phyloP scores from a whole-genome alignment of 345 rosid species.

The Ceriops tagal region DNA sequence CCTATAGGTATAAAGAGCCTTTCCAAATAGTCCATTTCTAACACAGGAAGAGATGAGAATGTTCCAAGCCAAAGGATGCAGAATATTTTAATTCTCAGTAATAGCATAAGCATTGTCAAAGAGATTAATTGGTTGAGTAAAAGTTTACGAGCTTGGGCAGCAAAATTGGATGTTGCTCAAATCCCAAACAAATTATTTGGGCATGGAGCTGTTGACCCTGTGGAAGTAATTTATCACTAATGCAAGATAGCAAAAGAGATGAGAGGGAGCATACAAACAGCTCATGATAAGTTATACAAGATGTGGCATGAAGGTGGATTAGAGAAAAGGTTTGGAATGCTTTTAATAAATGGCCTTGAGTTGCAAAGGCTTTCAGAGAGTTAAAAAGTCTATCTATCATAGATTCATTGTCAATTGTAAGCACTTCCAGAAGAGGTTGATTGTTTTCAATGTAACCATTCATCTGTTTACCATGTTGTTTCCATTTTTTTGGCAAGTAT shows the following conservation, averaged over 20 bases:
- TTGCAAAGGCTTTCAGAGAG: constrained; percentile 37
- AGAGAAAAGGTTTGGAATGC: constrained; percentile 41
- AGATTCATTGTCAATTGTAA: constrained; percentile 13
- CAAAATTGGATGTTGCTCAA: constrained; percentile 48
- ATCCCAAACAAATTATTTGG: constrained; percentile 42
- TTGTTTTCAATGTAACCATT: background rate
- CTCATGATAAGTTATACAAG: constrained; percentile 24
- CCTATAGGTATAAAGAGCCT: constrained; percentile 47
- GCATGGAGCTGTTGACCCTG: constrained; percentile 64
- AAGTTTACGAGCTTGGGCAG: constrained; percentile 60
- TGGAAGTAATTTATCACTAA: constrained; percentile 26
- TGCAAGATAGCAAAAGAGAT: constrained; percentile 44
- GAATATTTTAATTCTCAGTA: constrained; percentile 35
- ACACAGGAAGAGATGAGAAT: constrained; percentile 50
- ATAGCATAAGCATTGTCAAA: constrained; percentile 35
- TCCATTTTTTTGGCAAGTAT: constrained; percentile 49
- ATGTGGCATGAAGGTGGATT: constrained; percentile 26
- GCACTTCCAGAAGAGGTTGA: constrained; percentile 3
- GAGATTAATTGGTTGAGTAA: constrained; percentile 49
- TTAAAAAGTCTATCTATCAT: constrained; percentile 45
- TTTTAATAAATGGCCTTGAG: constrained; percentile 40
- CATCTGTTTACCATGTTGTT: constrained; percentile 13
- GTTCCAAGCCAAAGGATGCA: constrained; percentile 69
- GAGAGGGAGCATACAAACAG: constrained; percentile 34
- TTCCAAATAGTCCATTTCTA: constrained; percentile 37